Evolutionary conservation across 768 basidiomycete species (phyloP), one percentile per base, ranked within the genome.

Genomic region (Kwoniella botswanensis): DNA sequence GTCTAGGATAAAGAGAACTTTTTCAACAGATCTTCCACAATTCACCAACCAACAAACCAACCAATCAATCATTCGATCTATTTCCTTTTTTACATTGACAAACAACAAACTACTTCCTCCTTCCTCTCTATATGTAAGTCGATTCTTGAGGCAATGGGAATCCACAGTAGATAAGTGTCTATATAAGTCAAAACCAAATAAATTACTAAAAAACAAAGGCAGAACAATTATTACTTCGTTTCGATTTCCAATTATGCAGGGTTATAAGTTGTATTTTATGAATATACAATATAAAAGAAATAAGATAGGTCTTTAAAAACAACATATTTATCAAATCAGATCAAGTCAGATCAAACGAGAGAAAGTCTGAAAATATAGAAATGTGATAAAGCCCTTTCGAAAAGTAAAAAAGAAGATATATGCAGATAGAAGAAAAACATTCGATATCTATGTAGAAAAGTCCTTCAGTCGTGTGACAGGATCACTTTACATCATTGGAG

Each of bases 401-500:
- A 50, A 50, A 13, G 12, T 50, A 50, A 50, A 18, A 35, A 6
- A 35, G 35, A 35, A 35, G 35, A 35, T 35, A 35, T 35, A 35
- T 35, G 35, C 35, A 35, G 35, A 35, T 35, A 35, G 4, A 35
- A 7, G 35, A 35, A 6, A 35, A 35, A 35, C 5, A 35, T 35
- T 50, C 12, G 46, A 50, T 50, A 50, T 11, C 0, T 50, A 50
- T 50, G 46, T 18, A 50, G 46, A 50, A 50, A 50, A 50, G 46
- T 50, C 46, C 46, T 50, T 50, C 35, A 35, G 35, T 35, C 35
- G 4, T 35, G 35, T 35, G 35, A 35, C 4, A 35, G 35, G 35
- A 4, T 35, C 35, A 35, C 35, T 50, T 11, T 59, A 59, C 57
- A 59, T 59, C 71, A 72, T 72, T 53, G 63, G 62, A 22, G 60